These are phyloP conservation scores for Aspergillus hiratsukae DNA, from an alignment of 2,329 filamentous ascomycete species.

Conservation along the genomic window DNA sequence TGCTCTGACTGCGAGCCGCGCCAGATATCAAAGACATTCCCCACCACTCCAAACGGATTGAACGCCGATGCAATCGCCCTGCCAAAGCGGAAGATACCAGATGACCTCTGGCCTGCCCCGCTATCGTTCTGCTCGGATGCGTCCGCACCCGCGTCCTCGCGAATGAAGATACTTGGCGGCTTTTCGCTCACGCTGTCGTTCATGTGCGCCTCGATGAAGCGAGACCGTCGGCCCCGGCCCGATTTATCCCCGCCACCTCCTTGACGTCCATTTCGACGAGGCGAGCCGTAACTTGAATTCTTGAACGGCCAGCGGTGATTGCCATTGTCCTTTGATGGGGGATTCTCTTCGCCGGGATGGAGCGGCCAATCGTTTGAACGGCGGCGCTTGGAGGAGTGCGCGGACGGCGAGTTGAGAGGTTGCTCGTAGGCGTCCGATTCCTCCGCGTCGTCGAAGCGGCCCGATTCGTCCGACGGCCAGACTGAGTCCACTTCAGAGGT, in stretches of 20 bases:
- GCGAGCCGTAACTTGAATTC: conserved; percentile 8
- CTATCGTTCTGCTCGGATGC: conserved; percentile 16
- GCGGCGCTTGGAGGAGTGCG: conserved; percentile 39
- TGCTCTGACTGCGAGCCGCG: conserved; percentile 39
- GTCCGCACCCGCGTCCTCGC: conserved; percentile 25
- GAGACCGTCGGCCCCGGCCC: conserved; percentile 55
- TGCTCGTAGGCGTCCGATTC: conserved; percentile 17
- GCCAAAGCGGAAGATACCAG: conserved; percentile 53
- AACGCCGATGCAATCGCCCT: conserved; percentile 52
- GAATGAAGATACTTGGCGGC: conserved; percentile 66
- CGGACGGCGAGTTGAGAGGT: conserved; percentile 15
- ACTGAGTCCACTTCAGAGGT: conserved; percentile 16
- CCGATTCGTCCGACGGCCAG: conserved; percentile 24
- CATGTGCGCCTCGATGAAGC: conserved; percentile 76
- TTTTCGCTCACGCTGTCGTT: conserved; percentile 69
- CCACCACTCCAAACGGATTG: conserved; percentile 50
- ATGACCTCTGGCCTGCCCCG: conserved; percentile 32
- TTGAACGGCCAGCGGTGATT: conserved; percentile 13
- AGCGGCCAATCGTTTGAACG: conserved; percentile 45
- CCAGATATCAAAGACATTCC: conserved; percentile 40
- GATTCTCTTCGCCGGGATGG: conserved; percentile 3
- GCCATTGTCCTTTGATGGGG: neutral
- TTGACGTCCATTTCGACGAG: conserved; percentile 7
- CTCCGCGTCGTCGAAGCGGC: conserved; percentile 34
- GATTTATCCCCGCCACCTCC: conserved; percentile 3